Base-by-base conservation (phyloP, 148 eudicot genomes). In the Rhododendron molle region DNA sequence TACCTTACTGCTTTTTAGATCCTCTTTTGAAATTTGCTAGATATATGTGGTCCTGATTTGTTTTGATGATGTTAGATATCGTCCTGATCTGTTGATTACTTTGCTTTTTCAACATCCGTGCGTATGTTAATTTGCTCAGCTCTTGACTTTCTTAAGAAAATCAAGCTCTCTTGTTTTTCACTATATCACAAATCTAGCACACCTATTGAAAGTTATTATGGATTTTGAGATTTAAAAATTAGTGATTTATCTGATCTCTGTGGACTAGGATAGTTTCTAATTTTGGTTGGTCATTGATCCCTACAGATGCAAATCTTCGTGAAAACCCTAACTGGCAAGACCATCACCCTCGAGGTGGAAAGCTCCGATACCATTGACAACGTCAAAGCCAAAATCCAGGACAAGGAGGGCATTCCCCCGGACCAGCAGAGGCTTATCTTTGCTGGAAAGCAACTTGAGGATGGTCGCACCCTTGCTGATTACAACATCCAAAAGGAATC, bases 401-500 rank as follows among this genome's bases (percentile, higher is more conserved):
- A 67, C 32, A 67, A 83, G 60, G 85, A 83, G 11, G 85, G 85
- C 0, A 83, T 83, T 30, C 85, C 85, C n/a, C 85, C 85, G 0
- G 85, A 83, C 60, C 85, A 83, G 85, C 85, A 83, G 1, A 30
- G 85, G 78, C 78, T 83, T 0, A 83, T 83, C n/a, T 83, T 83
- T 26, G 85, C 85, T 1, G 85, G 85, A 1, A 83, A 83, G n/a
- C 85, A 83, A 56, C 78, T 83, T 0, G 85, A 83, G n/a, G 85
- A 83, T 28, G 85, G 85, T 14, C 54, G 85, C 1, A 83, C 85
- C 40, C 78, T 83, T 10, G 85, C 85, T 0, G 85, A 83, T 54
- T 83, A 83, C 40, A 83, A 83, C n/a, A 83, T 83, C n/a, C 85
- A 83, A n/a, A 83, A 83, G 85, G 85, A 83, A 30, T 67, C 78